Percentiles rank a stretch among this genome's conserved stretches.
Evolutionary conservation across 2,329 filamentous ascomycete species (phyloP).

Genomic region (Gyromitra esculenta): DNA sequence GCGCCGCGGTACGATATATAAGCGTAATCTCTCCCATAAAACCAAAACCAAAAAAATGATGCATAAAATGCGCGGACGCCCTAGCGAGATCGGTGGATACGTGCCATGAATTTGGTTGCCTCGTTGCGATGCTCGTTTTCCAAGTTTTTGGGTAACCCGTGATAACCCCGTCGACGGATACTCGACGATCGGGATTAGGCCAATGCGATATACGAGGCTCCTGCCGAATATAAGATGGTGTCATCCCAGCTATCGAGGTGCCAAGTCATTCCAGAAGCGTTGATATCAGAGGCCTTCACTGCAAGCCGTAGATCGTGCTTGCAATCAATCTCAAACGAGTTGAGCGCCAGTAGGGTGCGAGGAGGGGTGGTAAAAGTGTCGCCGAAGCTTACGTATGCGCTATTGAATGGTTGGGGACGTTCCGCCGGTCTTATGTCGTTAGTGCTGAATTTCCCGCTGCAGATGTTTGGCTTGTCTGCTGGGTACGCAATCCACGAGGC

Average conservation of each 20-base stretch:
- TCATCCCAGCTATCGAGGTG: background rate
- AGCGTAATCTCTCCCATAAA: background rate
- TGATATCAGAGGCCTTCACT: background rate
- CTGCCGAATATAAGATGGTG: background rate
- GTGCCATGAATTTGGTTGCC: background rate
- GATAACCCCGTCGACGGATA: background rate
- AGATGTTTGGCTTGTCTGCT: background rate
- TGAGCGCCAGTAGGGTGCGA: constrained; percentile 24
- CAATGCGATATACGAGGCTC: constrained; percentile 2
- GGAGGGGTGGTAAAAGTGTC: background rate
- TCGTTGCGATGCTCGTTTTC: background rate
- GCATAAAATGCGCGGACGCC: too few relatives aligned
- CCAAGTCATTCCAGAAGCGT: constrained; percentile 6
- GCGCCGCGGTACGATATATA: background rate
- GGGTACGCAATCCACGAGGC: constrained; percentile 4
- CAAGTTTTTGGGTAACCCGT: background rate
- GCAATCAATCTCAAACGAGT: background rate
- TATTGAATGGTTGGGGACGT: background rate
- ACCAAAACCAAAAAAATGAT: too few relatives aligned
- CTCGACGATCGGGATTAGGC: background rate
- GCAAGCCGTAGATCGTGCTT: background rate
- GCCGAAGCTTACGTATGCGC: background rate
- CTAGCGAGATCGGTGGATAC: background rate
- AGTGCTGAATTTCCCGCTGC: constrained; percentile 2
- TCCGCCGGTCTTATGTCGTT: background rate